Base-by-base conservation (phyloP, 352 stramenopile genomes). In the Aphanomyces stellatus region DNA sequence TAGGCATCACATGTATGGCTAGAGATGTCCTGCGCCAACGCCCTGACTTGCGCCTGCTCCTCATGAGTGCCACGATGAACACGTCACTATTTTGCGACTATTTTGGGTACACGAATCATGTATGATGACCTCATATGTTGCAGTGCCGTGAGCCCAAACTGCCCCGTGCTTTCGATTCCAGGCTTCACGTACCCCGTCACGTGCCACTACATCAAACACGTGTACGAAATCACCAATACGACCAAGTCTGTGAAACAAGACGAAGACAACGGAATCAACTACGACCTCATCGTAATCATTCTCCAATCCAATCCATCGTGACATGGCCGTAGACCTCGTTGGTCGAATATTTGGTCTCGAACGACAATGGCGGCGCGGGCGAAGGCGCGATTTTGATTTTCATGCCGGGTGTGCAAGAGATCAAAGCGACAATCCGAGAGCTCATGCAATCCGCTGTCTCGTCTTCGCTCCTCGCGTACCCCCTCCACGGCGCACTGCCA, bases 1-100 rank as follows among this genome's bases (percentile, higher is more conserved):
- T n/a, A n/a, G n/a, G n/a, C n/a, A n/a, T n/a, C n/a, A n/a, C n/a
- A n/a, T 2, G 13, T 53, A 13, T 22, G 24, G 15, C 27, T 53
- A 67, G 60, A 3, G 85, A 92, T 35, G 49, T 93, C 66, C 63
- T 95, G 19, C 81, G 80, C 2, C 73, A 86, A 19, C 82, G 85
- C n/a, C 76, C 75, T 2, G 81, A 91, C 22, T 73, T 98, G 57
- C 80, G 89, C 3, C 73, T 99, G 0, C 89, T 99, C 56, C 75
- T 99, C 24, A 99, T 99, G 96, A 97, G 86, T 74, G 96, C 96
- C 43, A 99, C 96, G 11, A 88, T 99, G 73, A 94, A 96, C 46
- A 86, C 92, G 0, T 74, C 85, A 33, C 72, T 98, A 17, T 94
- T 96, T 60, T 76, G 90, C 53, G 75, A 87, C 31, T 96, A 96